Conservation (phyloP, 1,284 basidiomycete genomes). For the Termitomyces sp. region DNA sequence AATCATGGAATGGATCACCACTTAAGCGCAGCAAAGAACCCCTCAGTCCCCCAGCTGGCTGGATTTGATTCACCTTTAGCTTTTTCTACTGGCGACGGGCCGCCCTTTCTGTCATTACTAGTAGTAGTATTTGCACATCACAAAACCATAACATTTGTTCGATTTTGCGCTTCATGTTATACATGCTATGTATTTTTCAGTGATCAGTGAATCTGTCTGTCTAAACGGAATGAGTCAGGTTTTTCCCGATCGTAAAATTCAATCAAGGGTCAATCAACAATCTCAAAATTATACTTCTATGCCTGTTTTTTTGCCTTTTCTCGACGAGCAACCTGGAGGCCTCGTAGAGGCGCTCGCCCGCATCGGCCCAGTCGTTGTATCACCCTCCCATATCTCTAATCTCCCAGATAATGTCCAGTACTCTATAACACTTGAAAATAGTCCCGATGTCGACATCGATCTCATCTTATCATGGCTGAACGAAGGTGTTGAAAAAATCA, state of each 20-base stretch:
- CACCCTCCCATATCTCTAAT: slow-evolving; percentile 21
- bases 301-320: slow-evolving; percentile 58
- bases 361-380: slow-evolving; percentile 67
- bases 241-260: slow-evolving; percentile 2
- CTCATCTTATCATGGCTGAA: slow-evolving; percentile 69
- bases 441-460: slow-evolving; percentile 42
- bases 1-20: slow-evolving; percentile 30
- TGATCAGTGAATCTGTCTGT: not conserved
- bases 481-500: slow-evolving; percentile 71
- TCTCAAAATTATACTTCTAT: slow-evolving; percentile 19
- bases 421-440: slow-evolving; percentile 55
- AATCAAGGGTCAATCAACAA: not conserved
- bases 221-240: not conserved
- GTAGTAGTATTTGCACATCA: not conserved
- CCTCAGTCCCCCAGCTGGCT: slow-evolving; percentile 38
- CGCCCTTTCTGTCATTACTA: not conserved
- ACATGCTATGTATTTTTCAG: not conserved
- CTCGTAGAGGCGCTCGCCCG: slow-evolving; percentile 62
- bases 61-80: slow-evolving; percentile 33
- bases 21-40: slow-evolving; percentile 25
- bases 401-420: slow-evolving; percentile 29
- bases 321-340: slow-evolving; percentile 41
- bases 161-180: not conserved
- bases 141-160: not conserved
- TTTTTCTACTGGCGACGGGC: not conserved